phyloP scores from a whole-genome alignment of 1,139 yeast species.

The Saccharomycopsis hybrid region DNA sequence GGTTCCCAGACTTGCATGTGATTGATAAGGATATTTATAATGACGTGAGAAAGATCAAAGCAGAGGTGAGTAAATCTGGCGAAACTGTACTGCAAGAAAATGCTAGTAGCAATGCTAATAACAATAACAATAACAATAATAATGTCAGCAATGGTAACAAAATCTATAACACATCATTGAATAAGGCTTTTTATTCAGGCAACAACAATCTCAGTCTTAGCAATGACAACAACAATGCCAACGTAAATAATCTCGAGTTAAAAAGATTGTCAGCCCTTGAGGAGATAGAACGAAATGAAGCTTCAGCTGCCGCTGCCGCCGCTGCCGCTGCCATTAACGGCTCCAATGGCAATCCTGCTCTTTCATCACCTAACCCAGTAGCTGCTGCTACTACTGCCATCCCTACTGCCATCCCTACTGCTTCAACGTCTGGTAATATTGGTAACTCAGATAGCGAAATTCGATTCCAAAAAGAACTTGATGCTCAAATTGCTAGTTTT shows the following conservation, averaged over 20 bases:
- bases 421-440: too few relatives aligned
- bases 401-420: too few relatives aligned
- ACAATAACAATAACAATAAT: not conserved
- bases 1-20: conserved; percentile 18
- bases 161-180: not conserved
- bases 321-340: conserved; percentile 10
- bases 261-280: not conserved
- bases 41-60: conserved; percentile 19
- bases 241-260: not conserved
- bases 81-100: not conserved
- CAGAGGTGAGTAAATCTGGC: conserved; percentile 7
- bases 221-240: not conserved
- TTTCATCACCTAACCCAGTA: too few relatives aligned
- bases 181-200: too few relatives aligned
- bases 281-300: conserved; percentile 1
- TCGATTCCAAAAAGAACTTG: too few relatives aligned
- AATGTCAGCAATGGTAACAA: not conserved
- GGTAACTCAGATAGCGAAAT: too few relatives aligned
- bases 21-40: conserved; percentile 21
- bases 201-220: too few relatives aligned
- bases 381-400: too few relatives aligned
- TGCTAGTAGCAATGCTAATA: not conserved
- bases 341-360: too few relatives aligned
- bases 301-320: conserved; percentile 6
- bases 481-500: too few relatives aligned